These are phyloP conservation scores for Lentinula sp. DNA, from an alignment of 768 basidiomycete genomes.

Conservation along the genomic window DNA sequence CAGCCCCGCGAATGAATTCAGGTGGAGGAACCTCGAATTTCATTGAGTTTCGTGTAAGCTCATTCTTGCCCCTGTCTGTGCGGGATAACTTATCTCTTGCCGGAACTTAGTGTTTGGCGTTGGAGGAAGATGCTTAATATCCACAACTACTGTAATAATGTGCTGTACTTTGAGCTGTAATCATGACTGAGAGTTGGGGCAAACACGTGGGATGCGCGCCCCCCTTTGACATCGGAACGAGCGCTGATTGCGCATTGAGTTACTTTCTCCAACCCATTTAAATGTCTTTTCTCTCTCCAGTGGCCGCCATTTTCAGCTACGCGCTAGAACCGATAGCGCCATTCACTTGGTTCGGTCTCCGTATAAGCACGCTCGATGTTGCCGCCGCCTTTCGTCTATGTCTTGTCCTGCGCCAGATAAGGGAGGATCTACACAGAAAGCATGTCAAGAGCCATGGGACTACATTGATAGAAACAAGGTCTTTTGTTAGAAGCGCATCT, in stretches of 20 bases:
- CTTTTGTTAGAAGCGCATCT: conserved; percentile 50
- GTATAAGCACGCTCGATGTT: conserved; percentile 60
- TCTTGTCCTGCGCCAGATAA: conserved; percentile 59
- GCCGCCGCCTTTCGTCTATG: conserved; percentile 66
- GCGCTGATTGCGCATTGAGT: too few species aligned
- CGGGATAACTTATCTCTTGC: not conserved
- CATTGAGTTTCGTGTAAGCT: conserved; percentile 81
- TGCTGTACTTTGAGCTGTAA: not conserved
- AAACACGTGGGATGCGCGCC: too few species aligned
- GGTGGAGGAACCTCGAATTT: conserved; percentile 44
- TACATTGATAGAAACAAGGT: conserved; percentile 36
- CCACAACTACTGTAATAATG: not conserved
- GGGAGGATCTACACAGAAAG: conserved; percentile 39
- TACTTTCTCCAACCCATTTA: not conserved
- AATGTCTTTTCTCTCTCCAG: conserved; percentile 31
- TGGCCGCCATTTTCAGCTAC: conserved; percentile 47
- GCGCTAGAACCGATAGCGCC: conserved; percentile 55
- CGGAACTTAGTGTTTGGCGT: conserved; percentile 31
- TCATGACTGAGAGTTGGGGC: too few species aligned
- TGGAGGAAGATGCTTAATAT: conserved; percentile 23
- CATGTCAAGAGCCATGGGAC: conserved; percentile 36
- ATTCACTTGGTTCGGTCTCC: conserved; percentile 60
- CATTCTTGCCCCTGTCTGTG: not conserved
- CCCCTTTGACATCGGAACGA: too few species aligned
- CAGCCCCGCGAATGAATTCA: conserved; percentile 28